phyloP scores from a whole-genome alignment of 1,284 basidiomycete genomes.

The Spongispora temasekensis region DNA sequence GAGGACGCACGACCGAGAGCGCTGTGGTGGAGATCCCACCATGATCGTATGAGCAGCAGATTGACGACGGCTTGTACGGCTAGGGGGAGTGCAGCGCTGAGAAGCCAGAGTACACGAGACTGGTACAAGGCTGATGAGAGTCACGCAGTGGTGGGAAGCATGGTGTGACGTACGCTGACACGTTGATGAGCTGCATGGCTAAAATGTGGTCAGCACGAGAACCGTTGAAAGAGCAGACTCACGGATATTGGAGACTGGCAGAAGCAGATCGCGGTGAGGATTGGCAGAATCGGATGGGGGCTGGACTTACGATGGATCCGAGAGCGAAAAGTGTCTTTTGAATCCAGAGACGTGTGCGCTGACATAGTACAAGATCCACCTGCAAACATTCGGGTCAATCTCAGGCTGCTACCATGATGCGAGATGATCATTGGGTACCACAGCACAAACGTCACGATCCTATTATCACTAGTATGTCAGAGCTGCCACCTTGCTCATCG shows the following conservation, averaged over 20 bases:
- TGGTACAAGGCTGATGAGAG: constrained; percentile 15
- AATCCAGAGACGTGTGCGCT: constrained; percentile 60
- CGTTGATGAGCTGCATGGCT: constrained; percentile 64
- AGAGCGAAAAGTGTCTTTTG: constrained; percentile 68
- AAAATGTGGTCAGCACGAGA: neutral
- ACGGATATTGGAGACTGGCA: constrained; percentile 44
- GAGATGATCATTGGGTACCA: constrained; percentile 23
- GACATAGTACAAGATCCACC: constrained; percentile 48
- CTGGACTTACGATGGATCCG: constrained; percentile 57
- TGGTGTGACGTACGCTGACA: constrained; percentile 49
- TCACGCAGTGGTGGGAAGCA: neutral
- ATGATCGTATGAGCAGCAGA: constrained; percentile 51
- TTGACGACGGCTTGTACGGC: constrained; percentile 54
- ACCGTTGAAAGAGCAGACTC: constrained; percentile 19
- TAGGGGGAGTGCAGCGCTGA: constrained; percentile 51
- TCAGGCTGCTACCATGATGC: too few relatives aligned
- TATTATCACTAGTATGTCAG: constrained; percentile 14
- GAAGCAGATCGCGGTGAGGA: too few relatives aligned
- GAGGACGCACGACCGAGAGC: constrained; percentile 52
- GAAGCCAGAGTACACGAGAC: constrained; percentile 45
- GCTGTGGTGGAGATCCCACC: constrained; percentile 73
- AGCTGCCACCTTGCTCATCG: neutral
- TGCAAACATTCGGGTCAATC: too few relatives aligned
- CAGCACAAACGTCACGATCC: constrained; percentile 28
- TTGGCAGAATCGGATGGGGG: too few relatives aligned